phyloP scores from a whole-genome alignment of 495 filamentous ascomycete species.

The Lophiostoma macrostomum region DNA sequence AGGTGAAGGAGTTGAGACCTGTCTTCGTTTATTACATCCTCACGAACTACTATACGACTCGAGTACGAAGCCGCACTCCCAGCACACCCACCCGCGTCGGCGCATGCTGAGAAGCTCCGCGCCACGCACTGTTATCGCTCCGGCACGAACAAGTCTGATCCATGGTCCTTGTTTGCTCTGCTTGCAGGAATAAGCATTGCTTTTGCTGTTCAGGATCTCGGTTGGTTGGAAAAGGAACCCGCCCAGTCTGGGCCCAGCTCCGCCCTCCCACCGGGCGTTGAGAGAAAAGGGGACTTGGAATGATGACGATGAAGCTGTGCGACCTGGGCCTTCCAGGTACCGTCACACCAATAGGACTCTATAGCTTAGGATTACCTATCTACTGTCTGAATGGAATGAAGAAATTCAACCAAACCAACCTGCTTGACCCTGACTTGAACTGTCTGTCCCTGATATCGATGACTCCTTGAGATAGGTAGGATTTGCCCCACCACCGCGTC shows the following conservation, averaged over 20 bases:
- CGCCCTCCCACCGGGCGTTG: constrained; percentile 24
- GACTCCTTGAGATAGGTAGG: too few relatives aligned
- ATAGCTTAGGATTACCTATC: not conserved
- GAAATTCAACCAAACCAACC: too few relatives aligned
- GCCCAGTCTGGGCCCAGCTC: not conserved
- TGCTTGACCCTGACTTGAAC: too few relatives aligned
- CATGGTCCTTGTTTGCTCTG: constrained; percentile 23
- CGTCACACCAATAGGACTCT: not conserved
- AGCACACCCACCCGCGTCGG: constrained; percentile 3
- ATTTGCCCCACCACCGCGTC: too few relatives aligned
- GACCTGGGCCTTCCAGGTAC: not conserved
- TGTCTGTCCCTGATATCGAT: too few relatives aligned
- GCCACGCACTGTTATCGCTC: constrained; percentile 8
- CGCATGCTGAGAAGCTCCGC: constrained; percentile 20
- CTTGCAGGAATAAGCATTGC: constrained; percentile 26
- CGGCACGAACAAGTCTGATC: constrained; percentile 30
- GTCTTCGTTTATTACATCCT: constrained; percentile 7
- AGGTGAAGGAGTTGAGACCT: constrained; percentile 20
- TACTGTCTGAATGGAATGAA: not conserved
- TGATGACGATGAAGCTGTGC: not conserved
- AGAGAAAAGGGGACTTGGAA: constrained; percentile 6
- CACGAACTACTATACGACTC: constrained; percentile 3
- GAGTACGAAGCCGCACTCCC: not conserved
- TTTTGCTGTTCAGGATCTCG: constrained; percentile 20
- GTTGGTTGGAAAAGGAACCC: constrained; percentile 9